phyloP scores from a whole-genome alignment of 331 rosid genomes.

The Rosa hybrid region DNA sequence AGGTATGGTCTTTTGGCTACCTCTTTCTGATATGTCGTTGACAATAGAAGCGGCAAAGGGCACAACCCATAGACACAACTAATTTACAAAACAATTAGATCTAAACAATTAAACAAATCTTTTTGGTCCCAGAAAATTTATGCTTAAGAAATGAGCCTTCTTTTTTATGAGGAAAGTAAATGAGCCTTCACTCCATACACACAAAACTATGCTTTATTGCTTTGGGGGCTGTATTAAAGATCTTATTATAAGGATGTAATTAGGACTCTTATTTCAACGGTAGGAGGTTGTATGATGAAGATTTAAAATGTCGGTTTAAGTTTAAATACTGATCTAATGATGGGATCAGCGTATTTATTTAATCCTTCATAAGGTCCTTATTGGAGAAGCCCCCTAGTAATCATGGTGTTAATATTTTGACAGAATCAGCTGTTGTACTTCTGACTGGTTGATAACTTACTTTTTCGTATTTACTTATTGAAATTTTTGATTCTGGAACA shows the following conservation, averaged over 20 bases:
- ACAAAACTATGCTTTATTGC: neutral
- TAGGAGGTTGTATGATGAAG: neutral
- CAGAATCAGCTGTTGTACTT: neutral
- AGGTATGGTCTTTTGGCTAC: constrained; percentile 43
- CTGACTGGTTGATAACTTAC: constrained; percentile 1
- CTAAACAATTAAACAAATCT: neutral
- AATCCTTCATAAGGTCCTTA: neutral
- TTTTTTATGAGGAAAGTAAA: neutral
- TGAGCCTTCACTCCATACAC: neutral
- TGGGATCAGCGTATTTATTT: neutral
- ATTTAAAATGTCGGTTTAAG: neutral
- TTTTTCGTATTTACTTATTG: neutral
- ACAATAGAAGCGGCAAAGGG: neutral
- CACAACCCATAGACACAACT: neutral
- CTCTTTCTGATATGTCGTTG: neutral
- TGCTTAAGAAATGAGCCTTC: constrained; percentile 1
- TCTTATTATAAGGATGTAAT: neutral
- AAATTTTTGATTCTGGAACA: constrained; percentile 35
- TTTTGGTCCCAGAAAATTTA: neutral
- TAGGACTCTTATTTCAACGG: neutral
- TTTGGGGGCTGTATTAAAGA: neutral
- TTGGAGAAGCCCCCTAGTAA: neutral
- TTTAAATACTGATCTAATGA: neutral
- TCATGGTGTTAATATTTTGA: constrained; percentile 14
- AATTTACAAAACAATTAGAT: neutral